Evolutionary conservation across 176 grass and related monocot genomes (phyloP).

Genomic region (Lolium multiflorum): DNA sequence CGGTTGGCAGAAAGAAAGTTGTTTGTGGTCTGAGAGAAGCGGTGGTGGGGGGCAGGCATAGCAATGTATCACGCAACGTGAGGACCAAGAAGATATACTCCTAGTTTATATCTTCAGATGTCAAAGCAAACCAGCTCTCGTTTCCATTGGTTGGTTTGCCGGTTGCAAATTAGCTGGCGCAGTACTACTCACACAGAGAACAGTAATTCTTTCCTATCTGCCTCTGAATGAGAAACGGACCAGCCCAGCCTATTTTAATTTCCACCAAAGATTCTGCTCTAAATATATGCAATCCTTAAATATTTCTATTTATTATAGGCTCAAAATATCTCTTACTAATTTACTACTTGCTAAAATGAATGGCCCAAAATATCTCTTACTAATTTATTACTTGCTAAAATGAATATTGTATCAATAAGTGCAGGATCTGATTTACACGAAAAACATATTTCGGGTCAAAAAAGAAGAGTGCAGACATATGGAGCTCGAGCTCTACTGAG

Average conservation of each 20-base stretch:
- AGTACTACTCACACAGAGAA: not conserved
- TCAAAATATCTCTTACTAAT: not conserved
- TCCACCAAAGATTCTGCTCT: not conserved
- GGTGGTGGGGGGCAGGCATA: not conserved
- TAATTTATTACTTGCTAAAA: not conserved
- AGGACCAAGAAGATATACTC: not conserved
- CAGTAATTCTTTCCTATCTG: constrained; percentile 3
- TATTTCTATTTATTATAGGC: not conserved
- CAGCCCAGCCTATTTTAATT: constrained; percentile 4
- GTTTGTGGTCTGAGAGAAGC: constrained; percentile 40
- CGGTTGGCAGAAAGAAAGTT: constrained; percentile 33
- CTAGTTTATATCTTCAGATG: constrained; percentile 13
- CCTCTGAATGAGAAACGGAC: constrained; percentile 18
- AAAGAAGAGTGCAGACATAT: not conserved
- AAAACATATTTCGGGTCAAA: not conserved
- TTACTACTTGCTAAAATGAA: not conserved
- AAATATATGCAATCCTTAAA: constrained; percentile 14
- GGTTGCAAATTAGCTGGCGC: not conserved
- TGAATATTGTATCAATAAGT: not conserved
- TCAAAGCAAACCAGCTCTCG: not conserved
- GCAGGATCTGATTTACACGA: not conserved
- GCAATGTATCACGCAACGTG: constrained; percentile 12
- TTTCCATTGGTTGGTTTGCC: not conserved
- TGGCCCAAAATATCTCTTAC: not conserved
- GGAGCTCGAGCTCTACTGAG: not conserved